Evolutionary conservation across 768 basidiomycete species (phyloP).

Genomic region (Agaricus sinodeliciosus): DNA sequence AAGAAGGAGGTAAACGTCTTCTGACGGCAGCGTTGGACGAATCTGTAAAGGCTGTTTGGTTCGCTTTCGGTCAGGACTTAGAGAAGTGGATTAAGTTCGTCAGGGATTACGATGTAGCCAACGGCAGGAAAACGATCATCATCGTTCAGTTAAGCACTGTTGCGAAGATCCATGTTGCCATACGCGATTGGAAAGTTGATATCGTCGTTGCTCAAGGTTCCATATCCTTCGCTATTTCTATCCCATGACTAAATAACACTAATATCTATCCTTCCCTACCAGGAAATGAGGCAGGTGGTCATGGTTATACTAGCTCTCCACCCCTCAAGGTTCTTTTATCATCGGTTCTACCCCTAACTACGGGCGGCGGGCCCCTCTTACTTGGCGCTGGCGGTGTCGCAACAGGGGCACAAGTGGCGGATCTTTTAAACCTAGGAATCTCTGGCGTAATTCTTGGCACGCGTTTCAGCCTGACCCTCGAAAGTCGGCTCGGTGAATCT

Average conservation of each 20-base stretch:
- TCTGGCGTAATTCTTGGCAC: slow-evolving; percentile 69
- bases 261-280: slow-evolving; percentile 9
- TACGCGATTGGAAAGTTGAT: slow-evolving; percentile 66
- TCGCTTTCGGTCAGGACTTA: slow-evolving; percentile 60
- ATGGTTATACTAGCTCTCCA: slow-evolving; percentile 51
- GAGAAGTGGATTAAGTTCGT: slow-evolving; percentile 55
- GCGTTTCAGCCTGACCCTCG: slow-evolving; percentile 63
- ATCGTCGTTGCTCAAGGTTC: slow-evolving; percentile 75
- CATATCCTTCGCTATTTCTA: neutral
- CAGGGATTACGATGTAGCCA: slow-evolving; percentile 43
- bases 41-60: slow-evolving; percentile 63
- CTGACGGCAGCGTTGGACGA: slow-evolving; percentile 46
- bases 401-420: slow-evolving; percentile 57
- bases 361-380: slow-evolving; percentile 40
- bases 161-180: slow-evolving; percentile 51
- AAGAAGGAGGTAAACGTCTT: slow-evolving; percentile 30
- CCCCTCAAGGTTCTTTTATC: slow-evolving; percentile 59
- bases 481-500: slow-evolving; percentile 48
- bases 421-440: slow-evolving; percentile 60
- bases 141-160: slow-evolving; percentile 62
- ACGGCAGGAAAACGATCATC: slow-evolving; percentile 38
- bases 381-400: slow-evolving; percentile 73
- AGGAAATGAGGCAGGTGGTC: slow-evolving; percentile 82
- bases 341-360: slow-evolving; percentile 38
- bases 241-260: neutral